Percentiles rank a stretch among this genome's conserved stretches.
phyloP scores from a whole-genome alignment of 1,284 basidiomycete genomes.

The Ganoderma meredithae region DNA sequence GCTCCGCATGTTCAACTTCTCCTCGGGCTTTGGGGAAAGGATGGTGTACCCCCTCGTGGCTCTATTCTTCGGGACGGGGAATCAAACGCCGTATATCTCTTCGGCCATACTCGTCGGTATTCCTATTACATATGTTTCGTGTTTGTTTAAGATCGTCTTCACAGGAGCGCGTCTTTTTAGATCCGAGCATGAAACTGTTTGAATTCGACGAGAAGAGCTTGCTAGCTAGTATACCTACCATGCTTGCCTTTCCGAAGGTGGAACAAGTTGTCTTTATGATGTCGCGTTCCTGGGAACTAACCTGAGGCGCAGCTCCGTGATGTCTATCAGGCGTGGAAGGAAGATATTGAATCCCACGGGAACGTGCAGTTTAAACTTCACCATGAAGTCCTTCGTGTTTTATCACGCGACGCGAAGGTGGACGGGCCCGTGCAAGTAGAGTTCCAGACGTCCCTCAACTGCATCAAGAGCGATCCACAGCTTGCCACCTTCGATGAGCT shows the following conservation, averaged over 20 bases:
- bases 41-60: constrained; percentile 66
- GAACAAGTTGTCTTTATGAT: constrained; percentile 1
- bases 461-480: constrained; percentile 36
- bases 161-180: constrained; percentile 62
- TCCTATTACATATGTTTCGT: not conserved
- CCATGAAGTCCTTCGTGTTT: constrained; percentile 52
- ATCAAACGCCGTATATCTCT: constrained; percentile 65
- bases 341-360: constrained; percentile 48
- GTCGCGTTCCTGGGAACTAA: not conserved
- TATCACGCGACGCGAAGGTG: constrained; percentile 35
- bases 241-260: constrained; percentile 45
- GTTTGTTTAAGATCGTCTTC: not conserved
- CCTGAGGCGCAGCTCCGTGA: constrained; percentile 45
- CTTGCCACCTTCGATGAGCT: constrained; percentile 68
- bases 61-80: constrained; percentile 68
- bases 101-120: constrained; percentile 54
- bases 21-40: constrained; percentile 62
- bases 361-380: constrained; percentile 52
- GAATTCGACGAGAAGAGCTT: constrained; percentile 43
- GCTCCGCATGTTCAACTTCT: constrained; percentile 65
- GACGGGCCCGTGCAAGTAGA: constrained; percentile 39
- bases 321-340: constrained; percentile 57
- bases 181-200: constrained; percentile 61
- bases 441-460: constrained; percentile 32
- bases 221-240: constrained; percentile 43